Base-by-base conservation (phyloP, 108 stramenopile species). In the Phaeodactylum tricornutum region DNA sequence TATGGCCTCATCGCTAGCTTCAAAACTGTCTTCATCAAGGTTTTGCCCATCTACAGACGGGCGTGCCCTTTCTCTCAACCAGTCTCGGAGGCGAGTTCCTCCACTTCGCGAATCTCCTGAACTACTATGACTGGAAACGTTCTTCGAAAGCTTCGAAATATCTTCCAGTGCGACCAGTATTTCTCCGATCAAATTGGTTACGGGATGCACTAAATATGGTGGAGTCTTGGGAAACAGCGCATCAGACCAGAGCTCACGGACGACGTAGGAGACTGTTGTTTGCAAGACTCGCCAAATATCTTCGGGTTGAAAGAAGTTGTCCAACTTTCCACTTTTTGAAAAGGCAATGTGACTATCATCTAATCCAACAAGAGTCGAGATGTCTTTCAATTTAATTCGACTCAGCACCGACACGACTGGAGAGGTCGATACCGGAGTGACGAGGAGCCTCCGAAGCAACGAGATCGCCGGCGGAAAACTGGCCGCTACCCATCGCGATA, bases 1-100 rank as follows among this genome's bases (percentile, higher is more conserved):
- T 34, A 92, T 71, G 28, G 78, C 51, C 22, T 77, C 82, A 43
- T 93, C 94, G 42, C 69, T 79, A 8, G 91, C 73, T 46, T 67
- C 78, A 60, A 93, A 89, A 1, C 50, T 55, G 45, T 68, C 64
- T 53, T 43, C 54, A 15, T 8, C 2, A 3, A 34, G 6, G 15
- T 22, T 15, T 63, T 34, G 28, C 17, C 46, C 62, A 6, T 59
- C 67, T 24, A 35, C 63, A 16, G 50, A 19, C 25, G 51, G 15
- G 2, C 19, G 19, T 48, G 5, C 25, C 12, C 25, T 27, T 7
- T 32, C 45, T 15, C 17, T 25, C 19, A 20, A 4, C 43, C 7
- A 23, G 33, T 35, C 4, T 23, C 14, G 47, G 40, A 31, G 46
- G 41, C 50, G 42, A 54, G n/a, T 44, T 33, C 20, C 46, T 59